Evolutionary conservation across 2,329 filamentous ascomycete genomes (phyloP).

Genomic region (Exophiala sp.): DNA sequence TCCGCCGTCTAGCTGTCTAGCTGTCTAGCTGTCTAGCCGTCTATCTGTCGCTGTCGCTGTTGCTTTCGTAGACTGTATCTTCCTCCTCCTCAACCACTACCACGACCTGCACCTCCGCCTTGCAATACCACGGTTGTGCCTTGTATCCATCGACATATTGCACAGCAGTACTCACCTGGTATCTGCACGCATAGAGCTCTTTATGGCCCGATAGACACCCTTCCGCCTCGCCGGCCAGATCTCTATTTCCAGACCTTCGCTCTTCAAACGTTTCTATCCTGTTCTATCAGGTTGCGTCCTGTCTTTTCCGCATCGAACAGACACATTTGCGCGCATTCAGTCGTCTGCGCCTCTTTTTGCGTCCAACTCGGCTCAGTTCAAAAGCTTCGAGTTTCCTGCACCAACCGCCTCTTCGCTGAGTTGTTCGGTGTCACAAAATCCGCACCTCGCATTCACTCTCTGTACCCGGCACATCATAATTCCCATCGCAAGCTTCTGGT

Average conservation of each 20-base stretch:
- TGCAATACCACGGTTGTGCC: constrained; percentile 1
- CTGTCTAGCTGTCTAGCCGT: constrained; percentile 1
- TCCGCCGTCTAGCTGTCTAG: constrained; percentile 1
- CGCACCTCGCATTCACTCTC: neutral
- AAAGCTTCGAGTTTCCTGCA: neutral
- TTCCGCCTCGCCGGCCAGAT: constrained; percentile 4
- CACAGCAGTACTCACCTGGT: neutral
- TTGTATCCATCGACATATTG: neutral
- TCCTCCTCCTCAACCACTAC: constrained; percentile 3
- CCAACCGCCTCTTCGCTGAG: constrained; percentile 10
- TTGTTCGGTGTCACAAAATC: constrained; percentile 1
- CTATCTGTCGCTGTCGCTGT: constrained; percentile 5
- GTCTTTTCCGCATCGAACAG: neutral
- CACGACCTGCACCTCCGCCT: constrained; percentile 3
- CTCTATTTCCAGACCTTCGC: neutral
- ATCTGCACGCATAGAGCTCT: constrained; percentile 10
- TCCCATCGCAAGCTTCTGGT: neutral
- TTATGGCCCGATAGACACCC: constrained; percentile 10
- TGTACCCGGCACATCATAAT: neutral
- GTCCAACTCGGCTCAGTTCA: neutral
- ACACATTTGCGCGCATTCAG: neutral
- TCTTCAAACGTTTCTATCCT: neutral
- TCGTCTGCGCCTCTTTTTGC: neutral
- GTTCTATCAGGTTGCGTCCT: neutral
- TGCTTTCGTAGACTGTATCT: constrained; percentile 1